Conservation (phyloP, 2,329 filamentous ascomycete genomes). For the Tolypocladium cylindrosporum region DNA sequence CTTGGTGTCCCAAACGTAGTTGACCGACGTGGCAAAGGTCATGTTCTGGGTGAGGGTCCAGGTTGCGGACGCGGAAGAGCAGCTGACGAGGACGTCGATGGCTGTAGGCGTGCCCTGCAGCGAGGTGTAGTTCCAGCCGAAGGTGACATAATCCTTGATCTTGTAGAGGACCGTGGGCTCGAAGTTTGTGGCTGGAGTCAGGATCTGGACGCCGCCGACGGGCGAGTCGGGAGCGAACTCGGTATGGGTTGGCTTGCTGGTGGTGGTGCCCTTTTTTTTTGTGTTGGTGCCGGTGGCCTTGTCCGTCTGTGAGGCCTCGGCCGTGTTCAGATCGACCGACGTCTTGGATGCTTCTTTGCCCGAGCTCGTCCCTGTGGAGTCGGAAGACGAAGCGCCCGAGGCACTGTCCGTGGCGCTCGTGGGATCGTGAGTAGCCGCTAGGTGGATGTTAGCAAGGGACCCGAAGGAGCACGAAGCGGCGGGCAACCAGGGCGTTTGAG, state of each 20-base stretch:
- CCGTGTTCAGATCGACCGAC: constrained; percentile 31
- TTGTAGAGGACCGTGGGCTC: constrained; percentile 44
- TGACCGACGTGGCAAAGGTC: constrained; percentile 40
- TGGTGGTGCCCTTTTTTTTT: constrained; percentile 12
- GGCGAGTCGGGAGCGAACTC: constrained; percentile 35
- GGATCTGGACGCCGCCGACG: constrained; percentile 41
- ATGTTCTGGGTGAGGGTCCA: constrained; percentile 56
- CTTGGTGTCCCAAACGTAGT: constrained; percentile 49
- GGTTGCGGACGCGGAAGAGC: constrained; percentile 38
- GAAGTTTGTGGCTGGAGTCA: constrained; percentile 36
- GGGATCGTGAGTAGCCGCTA: neutral
- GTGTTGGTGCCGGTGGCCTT: constrained; percentile 15
- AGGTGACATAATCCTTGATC: constrained; percentile 49
- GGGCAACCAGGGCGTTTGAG: neutral
- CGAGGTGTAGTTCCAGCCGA: constrained; percentile 57
- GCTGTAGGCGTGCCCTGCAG: constrained; percentile 48
- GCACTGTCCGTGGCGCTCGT: neutral
- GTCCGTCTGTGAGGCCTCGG: constrained; percentile 11
- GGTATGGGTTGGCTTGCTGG: constrained; percentile 21
- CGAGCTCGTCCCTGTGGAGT: neutral
- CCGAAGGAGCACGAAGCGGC: neutral
- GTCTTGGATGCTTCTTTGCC: neutral
- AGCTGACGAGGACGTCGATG: constrained; percentile 49
- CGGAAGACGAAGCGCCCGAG: neutral
- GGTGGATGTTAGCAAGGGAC: neutral